Percentiles rank a stretch among this genome's conserved stretches.
phyloP scores from a whole-genome alignment of 1,284 basidiomycete genomes.

The Fomitopsis betulina region DNA sequence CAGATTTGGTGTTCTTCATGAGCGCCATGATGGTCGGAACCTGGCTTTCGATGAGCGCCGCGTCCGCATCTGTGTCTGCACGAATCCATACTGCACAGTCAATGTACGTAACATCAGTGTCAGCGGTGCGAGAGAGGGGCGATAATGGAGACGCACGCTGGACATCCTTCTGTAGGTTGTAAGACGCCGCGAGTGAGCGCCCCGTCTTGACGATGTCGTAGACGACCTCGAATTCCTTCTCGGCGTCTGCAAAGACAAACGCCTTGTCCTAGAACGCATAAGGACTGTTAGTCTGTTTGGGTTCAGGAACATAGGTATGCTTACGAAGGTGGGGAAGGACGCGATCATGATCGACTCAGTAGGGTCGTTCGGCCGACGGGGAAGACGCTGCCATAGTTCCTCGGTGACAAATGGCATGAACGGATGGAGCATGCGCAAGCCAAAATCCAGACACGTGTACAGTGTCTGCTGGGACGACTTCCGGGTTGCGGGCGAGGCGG shows the following conservation, averaged over 20 bases:
- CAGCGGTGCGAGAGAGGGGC: not conserved
- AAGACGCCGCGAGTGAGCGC: constrained; percentile 87
- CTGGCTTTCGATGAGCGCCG: constrained; percentile 67
- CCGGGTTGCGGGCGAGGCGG: constrained; percentile 57
- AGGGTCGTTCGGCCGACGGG: constrained; percentile 76
- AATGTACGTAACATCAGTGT: not conserved
- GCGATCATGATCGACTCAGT: constrained; percentile 90
- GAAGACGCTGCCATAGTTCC: constrained; percentile 96
- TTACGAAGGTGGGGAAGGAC: constrained; percentile 74
- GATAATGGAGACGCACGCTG: constrained; percentile 50
- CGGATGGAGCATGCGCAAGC: constrained; percentile 88
- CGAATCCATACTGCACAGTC: constrained; percentile 73
- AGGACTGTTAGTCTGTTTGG: not conserved
- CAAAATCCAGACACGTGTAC: constrained; percentile 91
- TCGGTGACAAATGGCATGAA: constrained; percentile 99
- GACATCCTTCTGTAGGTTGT: constrained; percentile 86
- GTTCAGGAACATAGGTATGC: constrained; percentile 25
- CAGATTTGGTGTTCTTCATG: constrained; percentile 83
- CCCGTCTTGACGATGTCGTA: constrained; percentile 78
- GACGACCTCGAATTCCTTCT: constrained; percentile 83
- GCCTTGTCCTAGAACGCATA: constrained; percentile 45
- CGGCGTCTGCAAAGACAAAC: constrained; percentile 72
- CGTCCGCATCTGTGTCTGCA: constrained; percentile 60
- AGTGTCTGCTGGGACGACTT: constrained; percentile 93
- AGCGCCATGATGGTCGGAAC: constrained; percentile 75